Percentiles rank a stretch among this genome's conserved stretches.
Conservation (phyloP, 768 basidiomycete species). For the Boletus patriciae region DNA sequence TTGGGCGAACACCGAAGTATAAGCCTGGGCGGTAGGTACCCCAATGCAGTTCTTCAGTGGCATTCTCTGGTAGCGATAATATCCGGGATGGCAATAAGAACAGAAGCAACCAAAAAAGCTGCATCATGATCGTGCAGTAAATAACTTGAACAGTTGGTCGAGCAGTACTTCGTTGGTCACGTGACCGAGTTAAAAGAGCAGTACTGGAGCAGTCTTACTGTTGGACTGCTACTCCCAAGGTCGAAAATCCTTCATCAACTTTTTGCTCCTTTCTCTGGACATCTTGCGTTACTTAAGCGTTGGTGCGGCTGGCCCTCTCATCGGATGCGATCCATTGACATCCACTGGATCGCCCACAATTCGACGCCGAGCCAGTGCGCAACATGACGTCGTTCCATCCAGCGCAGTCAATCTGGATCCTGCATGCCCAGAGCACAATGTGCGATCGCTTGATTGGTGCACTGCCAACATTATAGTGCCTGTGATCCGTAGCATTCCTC, state of each 20-base stretch:
- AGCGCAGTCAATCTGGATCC: background rate
- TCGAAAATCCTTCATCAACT: no score
- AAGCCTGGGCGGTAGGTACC: conserved; percentile 88
- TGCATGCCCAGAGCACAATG: no score
- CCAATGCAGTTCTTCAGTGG: conserved; percentile 51
- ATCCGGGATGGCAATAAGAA: conserved; percentile 18
- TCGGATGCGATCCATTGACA: no score
- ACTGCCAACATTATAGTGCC: background rate
- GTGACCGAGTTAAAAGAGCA: background rate
- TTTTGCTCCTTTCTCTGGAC: no score
- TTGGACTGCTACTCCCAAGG: no score
- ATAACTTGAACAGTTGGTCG: background rate
- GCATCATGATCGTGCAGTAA: conserved; percentile 15
- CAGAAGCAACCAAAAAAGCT: conserved; percentile 30
- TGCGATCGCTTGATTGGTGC: background rate
- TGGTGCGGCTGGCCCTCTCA: no score
- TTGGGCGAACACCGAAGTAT: conserved; percentile 91
- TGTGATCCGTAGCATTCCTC: background rate
- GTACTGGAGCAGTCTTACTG: no score
- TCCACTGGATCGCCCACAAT: no score
- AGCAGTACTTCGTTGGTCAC: background rate
- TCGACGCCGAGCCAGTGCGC: no score
- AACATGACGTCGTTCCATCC: no score
- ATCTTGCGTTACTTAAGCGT: no score
- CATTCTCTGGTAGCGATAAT: conserved; percentile 30